Conservation (phyloP, 1,284 basidiomycete genomes). For the Agroathelia rolfsii region DNA sequence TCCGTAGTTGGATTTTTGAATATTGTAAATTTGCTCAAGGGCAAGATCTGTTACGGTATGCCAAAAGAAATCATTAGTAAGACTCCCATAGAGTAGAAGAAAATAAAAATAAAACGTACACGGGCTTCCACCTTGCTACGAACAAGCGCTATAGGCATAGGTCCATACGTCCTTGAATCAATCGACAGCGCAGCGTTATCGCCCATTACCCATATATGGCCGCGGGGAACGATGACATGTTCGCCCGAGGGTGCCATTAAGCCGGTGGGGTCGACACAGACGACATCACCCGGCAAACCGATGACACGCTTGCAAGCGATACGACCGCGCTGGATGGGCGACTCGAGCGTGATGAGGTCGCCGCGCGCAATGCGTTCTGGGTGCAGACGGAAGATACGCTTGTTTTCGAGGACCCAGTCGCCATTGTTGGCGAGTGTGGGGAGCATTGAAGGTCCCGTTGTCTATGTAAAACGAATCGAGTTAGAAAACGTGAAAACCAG, state of each 20-base stretch:
- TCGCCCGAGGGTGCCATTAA: constrained; percentile 46
- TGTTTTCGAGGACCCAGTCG: constrained; percentile 56
- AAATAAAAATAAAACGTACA: constrained; percentile 34
- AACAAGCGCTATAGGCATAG: constrained; percentile 79
- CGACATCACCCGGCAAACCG: constrained; percentile 81
- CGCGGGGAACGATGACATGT: constrained; percentile 69
- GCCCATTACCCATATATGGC: constrained; percentile 88
- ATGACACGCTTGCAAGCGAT: constrained; percentile 87
- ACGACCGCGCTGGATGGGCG: constrained; percentile 61
- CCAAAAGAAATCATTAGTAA: too few species aligned
- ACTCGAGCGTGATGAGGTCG: constrained; percentile 72
- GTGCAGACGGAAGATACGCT: constrained; percentile 43
- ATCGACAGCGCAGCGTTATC: constrained; percentile 82
- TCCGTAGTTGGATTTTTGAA: constrained; percentile 42
- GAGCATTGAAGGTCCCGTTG: constrained; percentile 79
- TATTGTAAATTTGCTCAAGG: constrained; percentile 31
- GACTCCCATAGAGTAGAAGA: constrained; percentile 3
- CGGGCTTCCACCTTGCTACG: constrained; percentile 69
- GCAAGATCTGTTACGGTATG: constrained; percentile 44
- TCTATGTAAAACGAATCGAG: constrained; percentile 23
- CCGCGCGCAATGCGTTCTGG: constrained; percentile 57
- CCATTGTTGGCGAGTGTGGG: constrained; percentile 61
- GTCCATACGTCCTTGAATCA: constrained; percentile 88
- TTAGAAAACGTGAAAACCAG: constrained; percentile 3
- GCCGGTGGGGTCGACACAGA: constrained; percentile 83